Evolutionary conservation across 768 basidiomycete genomes (phyloP).

Genomic region (Agrocybe praecox): DNA sequence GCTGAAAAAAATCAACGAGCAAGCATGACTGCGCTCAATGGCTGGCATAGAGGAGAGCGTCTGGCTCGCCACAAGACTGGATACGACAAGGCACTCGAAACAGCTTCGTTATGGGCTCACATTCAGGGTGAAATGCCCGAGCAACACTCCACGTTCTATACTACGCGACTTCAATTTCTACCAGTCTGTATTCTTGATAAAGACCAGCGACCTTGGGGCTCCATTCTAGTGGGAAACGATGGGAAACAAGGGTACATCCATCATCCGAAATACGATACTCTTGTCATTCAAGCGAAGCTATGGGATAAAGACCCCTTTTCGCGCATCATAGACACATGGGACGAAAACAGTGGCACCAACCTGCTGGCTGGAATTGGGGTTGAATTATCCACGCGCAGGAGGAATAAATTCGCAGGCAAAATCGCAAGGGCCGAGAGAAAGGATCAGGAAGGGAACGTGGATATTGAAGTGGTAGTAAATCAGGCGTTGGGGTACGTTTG

Average conservation of each 20-base stretch:
- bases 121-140: slow-evolving; percentile 52
- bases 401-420: slow-evolving; percentile 65
- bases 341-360: slow-evolving; percentile 21
- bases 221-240: slow-evolving; percentile 46
- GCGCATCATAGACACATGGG: slow-evolving; percentile 31
- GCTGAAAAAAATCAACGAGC: not conserved
- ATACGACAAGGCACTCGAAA: slow-evolving; percentile 33
- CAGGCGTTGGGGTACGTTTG: slow-evolving; percentile 57
- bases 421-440: slow-evolving; percentile 30
- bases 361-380: slow-evolving; percentile 62
- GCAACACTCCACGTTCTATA: slow-evolving; percentile 52
- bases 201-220: slow-evolving; percentile 57
- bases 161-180: slow-evolving; percentile 52
- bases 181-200: slow-evolving; percentile 56
- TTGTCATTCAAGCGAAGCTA: slow-evolving; percentile 40
- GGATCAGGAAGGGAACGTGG: slow-evolving; percentile 23
- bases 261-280: slow-evolving; percentile 33
- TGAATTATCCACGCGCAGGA: slow-evolving; percentile 54
- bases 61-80: slow-evolving; percentile 50
- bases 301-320: slow-evolving; percentile 61
- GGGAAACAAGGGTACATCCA: slow-evolving; percentile 51
- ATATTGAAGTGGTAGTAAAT: slow-evolving; percentile 49
- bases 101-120: slow-evolving; percentile 31
- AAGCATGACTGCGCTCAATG: slow-evolving; percentile 34
- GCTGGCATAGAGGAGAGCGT: slow-evolving; percentile 56